phyloP scores from a whole-genome alignment of 2,329 filamentous ascomycete genomes.

The Fusarium musae region DNA sequence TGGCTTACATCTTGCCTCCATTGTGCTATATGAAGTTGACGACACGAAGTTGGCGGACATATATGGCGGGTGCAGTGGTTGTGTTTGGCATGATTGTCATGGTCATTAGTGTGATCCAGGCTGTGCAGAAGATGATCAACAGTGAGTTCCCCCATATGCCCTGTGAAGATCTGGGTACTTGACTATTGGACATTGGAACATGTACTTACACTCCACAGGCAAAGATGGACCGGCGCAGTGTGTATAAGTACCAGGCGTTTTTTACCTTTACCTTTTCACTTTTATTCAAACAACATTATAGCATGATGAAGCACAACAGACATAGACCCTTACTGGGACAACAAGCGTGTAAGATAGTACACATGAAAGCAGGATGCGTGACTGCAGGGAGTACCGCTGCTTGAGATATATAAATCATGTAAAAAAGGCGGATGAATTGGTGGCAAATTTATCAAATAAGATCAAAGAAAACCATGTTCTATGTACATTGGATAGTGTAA shows the following conservation, averaged over 20 bases:
- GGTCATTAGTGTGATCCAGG: constrained; percentile 81
- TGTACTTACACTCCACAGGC: constrained; percentile 35
- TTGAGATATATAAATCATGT: background rate
- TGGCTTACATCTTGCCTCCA: constrained; percentile 95
- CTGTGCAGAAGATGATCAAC: constrained; percentile 72
- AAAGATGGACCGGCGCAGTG: constrained; percentile 44
- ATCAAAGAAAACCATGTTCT: constrained; percentile 7
- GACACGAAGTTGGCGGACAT: constrained; percentile 78
- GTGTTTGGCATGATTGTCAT: constrained; percentile 84
- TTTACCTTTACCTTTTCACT: background rate
- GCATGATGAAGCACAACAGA: constrained; percentile 25
- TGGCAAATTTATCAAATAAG: constrained; percentile 3
- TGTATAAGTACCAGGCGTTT: constrained; percentile 24
- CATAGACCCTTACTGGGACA: constrained; percentile 27
- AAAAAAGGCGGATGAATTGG: constrained; percentile 30
- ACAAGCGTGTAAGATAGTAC: constrained; percentile 21
- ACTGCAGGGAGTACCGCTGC: background rate
- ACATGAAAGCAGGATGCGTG: constrained; percentile 5
- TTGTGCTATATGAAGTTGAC: constrained; percentile 95
- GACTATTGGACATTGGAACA: background rate
- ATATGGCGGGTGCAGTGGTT: constrained; percentile 77
- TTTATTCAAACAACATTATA: constrained; percentile 17
- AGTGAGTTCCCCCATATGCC: constrained; percentile 47
- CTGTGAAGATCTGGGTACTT: background rate
- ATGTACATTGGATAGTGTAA: background rate